Conservation (phyloP, 106 monocot species). For the Ottelia alismoides region DNA sequence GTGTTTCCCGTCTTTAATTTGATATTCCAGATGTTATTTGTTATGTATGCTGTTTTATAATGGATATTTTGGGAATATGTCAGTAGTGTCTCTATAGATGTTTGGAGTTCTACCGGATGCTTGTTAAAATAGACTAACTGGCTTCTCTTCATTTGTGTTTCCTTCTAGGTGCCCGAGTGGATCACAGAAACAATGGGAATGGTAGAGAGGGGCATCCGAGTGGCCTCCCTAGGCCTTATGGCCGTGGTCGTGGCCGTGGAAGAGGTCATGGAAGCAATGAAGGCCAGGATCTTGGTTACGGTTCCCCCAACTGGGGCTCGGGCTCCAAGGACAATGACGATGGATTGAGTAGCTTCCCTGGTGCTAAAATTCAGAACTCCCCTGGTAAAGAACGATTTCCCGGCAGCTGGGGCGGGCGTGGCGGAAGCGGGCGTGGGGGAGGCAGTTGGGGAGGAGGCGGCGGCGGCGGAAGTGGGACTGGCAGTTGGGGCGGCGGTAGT, state of each 20-base stretch:
- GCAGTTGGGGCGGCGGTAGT: neutral
- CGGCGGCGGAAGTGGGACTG: neutral
- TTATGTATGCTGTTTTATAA: no score
- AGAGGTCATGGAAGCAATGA: constrained; percentile 26
- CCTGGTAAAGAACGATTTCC: constrained; percentile 50
- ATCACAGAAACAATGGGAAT: constrained; percentile 28
- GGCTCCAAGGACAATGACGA: constrained; percentile 28
- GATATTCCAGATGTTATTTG: no score
- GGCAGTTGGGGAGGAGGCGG: constrained; percentile 3
- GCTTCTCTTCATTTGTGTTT: neutral
- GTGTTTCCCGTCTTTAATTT: no score
- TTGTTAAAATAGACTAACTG: no score
- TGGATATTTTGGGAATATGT: no score
- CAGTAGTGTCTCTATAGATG: no score
- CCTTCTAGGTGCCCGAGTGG: constrained; percentile 45
- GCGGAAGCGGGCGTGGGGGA: constrained; percentile 15
- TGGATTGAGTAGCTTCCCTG: constrained; percentile 48
- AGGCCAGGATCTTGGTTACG: constrained; percentile 16
- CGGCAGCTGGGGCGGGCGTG: constrained; percentile 29
- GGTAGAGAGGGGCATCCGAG: constrained; percentile 42
- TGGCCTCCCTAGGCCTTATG: constrained; percentile 31
- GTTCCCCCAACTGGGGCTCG: constrained; percentile 21
- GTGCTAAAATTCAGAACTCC: constrained; percentile 49
- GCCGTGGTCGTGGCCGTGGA: constrained; percentile 41
- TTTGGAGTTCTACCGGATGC: no score